A percentile compares a stretch with the other conserved stretches of the same genome.
These are phyloP conservation scores for Diaporthe citriasiana DNA, from an alignment of 2,329 filamentous ascomycete species.

Conservation along the genomic window DNA sequence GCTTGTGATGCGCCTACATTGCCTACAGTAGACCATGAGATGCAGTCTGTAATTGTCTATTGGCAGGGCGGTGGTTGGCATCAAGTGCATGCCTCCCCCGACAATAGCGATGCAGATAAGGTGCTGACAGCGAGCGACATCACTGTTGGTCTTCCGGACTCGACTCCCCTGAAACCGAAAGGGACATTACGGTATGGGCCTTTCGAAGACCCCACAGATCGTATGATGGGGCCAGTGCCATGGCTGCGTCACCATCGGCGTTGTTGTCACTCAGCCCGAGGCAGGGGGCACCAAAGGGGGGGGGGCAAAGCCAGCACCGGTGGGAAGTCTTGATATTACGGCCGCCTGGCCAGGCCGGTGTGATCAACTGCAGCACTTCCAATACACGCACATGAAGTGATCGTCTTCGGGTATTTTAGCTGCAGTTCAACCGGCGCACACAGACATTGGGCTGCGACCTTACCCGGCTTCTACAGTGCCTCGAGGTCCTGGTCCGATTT, in stretches of 20 bases:
- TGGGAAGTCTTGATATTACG: neutral
- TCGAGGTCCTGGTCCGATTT: constrained; percentile 6
- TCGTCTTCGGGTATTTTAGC: constrained; percentile 22
- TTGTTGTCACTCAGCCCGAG: neutral
- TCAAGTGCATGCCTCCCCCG: neutral
- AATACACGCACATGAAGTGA: constrained; percentile 4
- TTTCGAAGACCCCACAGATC: too few relatives aligned
- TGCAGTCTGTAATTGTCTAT: neutral
- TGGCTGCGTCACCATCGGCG: too few relatives aligned
- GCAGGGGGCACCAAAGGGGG: neutral
- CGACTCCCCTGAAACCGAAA: neutral
- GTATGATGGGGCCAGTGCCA: too few relatives aligned
- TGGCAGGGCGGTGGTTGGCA: neutral
- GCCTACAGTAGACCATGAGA: neutral
- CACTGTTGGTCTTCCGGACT: neutral
- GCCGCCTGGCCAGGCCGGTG: neutral
- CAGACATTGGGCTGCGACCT: constrained; percentile 16
- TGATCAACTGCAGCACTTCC: neutral
- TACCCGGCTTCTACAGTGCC: constrained; percentile 29
- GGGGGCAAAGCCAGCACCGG: too few relatives aligned
- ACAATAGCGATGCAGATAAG: neutral
- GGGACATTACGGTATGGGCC: constrained; percentile 2
- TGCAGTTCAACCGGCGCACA: constrained; percentile 1
- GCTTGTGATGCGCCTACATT: neutral
- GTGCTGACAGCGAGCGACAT: constrained; percentile 7